phyloP scores from a whole-genome alignment of 306 rosid species.

The Medicago ruthenica region DNA sequence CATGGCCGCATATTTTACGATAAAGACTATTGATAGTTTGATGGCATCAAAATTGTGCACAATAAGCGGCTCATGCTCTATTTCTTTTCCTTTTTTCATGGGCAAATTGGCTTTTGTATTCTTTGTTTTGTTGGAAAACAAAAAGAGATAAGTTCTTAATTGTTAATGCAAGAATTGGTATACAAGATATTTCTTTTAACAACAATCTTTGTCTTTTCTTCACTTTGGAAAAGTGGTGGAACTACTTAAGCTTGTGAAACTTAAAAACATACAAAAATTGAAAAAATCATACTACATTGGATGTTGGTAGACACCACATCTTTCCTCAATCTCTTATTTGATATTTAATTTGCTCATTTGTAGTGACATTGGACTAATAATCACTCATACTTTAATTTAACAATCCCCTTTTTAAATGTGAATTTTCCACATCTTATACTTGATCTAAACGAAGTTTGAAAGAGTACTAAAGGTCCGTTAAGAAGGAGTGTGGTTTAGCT shows the following conservation, averaged over 20 bases:
- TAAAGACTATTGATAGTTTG: constrained; percentile 4
- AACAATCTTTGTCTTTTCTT: not conserved
- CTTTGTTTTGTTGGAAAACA: not conserved
- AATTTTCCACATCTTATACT: too few species aligned
- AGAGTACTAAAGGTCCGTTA: too few species aligned
- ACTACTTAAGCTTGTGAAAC: not conserved
- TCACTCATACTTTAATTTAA: too few species aligned
- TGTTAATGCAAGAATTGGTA: not conserved
- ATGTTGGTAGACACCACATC: too few species aligned
- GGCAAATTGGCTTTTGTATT: constrained; percentile 16
- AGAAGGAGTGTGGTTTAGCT: too few species aligned
- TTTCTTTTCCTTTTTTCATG: not conserved
- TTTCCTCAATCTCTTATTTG: too few species aligned
- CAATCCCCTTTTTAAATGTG: too few species aligned
- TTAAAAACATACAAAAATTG: too few species aligned
- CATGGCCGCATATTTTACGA: constrained; percentile 17
- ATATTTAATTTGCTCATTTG: too few species aligned
- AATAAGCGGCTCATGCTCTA: constrained; percentile 1
- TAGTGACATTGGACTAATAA: too few species aligned
- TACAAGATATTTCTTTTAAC: not conserved
- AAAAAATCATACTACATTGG: too few species aligned
- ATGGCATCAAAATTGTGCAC: constrained; percentile 26
- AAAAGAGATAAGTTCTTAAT: not conserved
- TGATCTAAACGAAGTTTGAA: not conserved
- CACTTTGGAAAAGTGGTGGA: not conserved